Evolutionary conservation across 176 grass and related monocot species (phyloP).

Genomic region (Ananas comosus): DNA sequence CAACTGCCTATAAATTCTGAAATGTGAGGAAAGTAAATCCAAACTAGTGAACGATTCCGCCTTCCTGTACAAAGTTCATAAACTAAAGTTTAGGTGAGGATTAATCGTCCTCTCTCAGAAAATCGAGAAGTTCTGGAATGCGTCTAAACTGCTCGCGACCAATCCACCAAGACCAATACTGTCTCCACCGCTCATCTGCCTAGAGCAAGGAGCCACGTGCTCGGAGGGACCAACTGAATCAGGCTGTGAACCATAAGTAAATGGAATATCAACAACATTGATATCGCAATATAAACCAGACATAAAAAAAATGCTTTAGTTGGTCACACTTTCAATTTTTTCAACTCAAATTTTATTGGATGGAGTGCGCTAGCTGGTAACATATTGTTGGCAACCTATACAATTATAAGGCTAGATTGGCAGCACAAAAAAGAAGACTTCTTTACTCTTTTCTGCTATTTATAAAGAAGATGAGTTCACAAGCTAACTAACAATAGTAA

Average conservation of each 20-base stretch:
- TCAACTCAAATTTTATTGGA: not conserved
- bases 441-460: no score
- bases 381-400: no score
- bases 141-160: constrained; percentile 57
- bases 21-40: no score
- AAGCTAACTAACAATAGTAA: no score
- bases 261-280: not conserved
- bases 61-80: not conserved
- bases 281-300: constrained; percentile 8
- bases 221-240: constrained; percentile 34
- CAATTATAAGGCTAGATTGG: no score
- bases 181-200: constrained; percentile 39
- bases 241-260: constrained; percentile 13
- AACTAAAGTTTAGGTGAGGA: not conserved
- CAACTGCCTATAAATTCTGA: no score
- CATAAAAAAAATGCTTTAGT: not conserved
- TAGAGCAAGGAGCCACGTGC: constrained; percentile 33
- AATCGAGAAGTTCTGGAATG: constrained; percentile 75
- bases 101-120: constrained; percentile 22
- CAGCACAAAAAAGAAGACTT: no score
- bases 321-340: not conserved
- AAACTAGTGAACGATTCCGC: not conserved
- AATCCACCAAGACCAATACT: constrained; percentile 44
- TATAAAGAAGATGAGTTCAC: no score
- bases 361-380: no score